These are phyloP conservation scores for Pseudozyma tsukubaensis DNA, from an alignment of 1,284 basidiomycete genomes.

Conservation along the genomic window DNA sequence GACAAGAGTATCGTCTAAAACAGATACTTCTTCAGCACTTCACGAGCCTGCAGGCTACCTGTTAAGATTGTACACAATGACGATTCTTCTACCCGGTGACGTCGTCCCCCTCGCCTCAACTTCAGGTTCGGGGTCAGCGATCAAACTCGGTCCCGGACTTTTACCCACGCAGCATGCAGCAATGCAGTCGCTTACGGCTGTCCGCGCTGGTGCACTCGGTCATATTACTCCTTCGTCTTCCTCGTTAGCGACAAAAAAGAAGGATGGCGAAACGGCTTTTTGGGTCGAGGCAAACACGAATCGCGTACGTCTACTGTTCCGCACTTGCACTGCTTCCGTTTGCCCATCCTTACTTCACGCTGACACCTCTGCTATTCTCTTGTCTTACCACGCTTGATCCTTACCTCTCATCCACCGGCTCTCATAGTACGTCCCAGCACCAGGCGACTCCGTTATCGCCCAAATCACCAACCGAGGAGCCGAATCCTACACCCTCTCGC, in stretches of 20 bases:
- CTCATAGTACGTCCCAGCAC: slow-evolving; percentile 54
- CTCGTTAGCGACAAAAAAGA: neutral
- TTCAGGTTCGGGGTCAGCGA: slow-evolving; percentile 2
- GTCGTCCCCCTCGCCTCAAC: slow-evolving; percentile 26
- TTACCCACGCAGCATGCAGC: slow-evolving; percentile 33
- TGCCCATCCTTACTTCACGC: neutral
- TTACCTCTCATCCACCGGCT: neutral
- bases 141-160: slow-evolving; percentile 59
- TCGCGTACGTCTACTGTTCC: slow-evolving; percentile 18
- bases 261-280: slow-evolving; percentile 18
- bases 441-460: slow-evolving; percentile 57
- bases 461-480: slow-evolving; percentile 61
- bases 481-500: slow-evolving; percentile 61
- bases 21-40: neutral
- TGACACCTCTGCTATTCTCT: neutral
- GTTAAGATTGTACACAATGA: slow-evolving; percentile 31
- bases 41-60: too few relatives aligned
- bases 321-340: neutral
- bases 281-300: slow-evolving; percentile 58
- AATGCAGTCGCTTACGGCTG: slow-evolving; percentile 37
- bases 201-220: slow-evolving; percentile 47
- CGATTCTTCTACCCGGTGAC: slow-evolving; percentile 59
- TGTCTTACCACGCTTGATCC: neutral
- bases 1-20: neutral
- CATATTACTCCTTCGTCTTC: slow-evolving; percentile 21